Evolutionary conservation across 768 basidiomycete species (phyloP).

Genomic region (Xerocomellus amylosporus): DNA sequence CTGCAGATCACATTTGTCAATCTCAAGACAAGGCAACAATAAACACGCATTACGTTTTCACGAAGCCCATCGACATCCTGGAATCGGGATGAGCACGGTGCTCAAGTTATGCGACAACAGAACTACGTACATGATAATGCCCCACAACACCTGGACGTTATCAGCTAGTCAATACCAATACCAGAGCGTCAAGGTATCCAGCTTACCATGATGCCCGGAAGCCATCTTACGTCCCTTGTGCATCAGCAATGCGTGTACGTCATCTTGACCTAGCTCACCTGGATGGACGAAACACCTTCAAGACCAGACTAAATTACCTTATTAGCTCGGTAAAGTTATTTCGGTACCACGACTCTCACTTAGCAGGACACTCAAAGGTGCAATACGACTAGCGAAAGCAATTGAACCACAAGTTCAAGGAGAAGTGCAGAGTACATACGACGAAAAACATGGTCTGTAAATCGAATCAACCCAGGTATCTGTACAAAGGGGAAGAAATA

Average conservation of each 20-base stretch:
- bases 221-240: conserved; percentile 42
- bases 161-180: background rate
- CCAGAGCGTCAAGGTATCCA: background rate
- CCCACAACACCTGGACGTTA: conserved; percentile 55
- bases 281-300: conserved; percentile 65
- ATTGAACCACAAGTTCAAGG: background rate
- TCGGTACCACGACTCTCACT: conserved; percentile 36
- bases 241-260: background rate
- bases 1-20: conserved; percentile 31
- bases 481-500: background rate
- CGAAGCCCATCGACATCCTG: conserved; percentile 65
- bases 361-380: conserved; percentile 64
- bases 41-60: conserved; percentile 48
- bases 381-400: conserved; percentile 24
- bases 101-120: background rate
- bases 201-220: conserved; percentile 61
- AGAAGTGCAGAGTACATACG: conserved; percentile 36
- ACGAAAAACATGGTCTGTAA: conserved; percentile 68
- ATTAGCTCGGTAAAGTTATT: background rate
- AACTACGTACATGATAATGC: conserved; percentile 50
- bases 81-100: background rate
- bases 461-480: background rate
- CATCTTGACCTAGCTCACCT: conserved; percentile 34
- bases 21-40: background rate
- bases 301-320: conserved; percentile 30